phyloP scores from a whole-genome alignment of 1,139 yeast species.

The Hemisphaericaspora xylanilytica region DNA sequence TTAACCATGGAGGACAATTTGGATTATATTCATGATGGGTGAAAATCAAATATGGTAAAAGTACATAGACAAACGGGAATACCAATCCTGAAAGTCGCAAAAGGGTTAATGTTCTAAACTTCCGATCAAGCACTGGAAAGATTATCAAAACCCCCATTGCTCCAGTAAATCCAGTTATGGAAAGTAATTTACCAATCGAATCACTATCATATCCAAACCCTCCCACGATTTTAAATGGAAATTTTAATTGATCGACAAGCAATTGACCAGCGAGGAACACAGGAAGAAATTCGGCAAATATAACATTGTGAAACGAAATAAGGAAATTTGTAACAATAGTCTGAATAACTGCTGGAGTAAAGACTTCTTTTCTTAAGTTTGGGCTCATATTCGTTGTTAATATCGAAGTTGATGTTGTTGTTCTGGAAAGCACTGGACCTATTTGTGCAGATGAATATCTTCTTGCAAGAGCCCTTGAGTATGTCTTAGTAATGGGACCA shows the following conservation, averaged over 20 bases:
- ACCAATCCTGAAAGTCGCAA: constrained; percentile 39
- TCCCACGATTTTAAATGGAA: constrained; percentile 31
- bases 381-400: constrained; percentile 12
- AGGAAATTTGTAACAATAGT: constrained; percentile 43
- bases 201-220: constrained; percentile 37
- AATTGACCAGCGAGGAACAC: constrained; percentile 54
- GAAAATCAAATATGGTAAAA: constrained; percentile 51
- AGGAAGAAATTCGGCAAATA: constrained; percentile 58
- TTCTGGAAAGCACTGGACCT: constrained; percentile 13
- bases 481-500: constrained; percentile 33
- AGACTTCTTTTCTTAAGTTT: constrained; percentile 17
- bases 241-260: constrained; percentile 30
- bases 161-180: constrained; percentile 57
- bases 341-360: constrained; percentile 38
- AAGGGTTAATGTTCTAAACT: constrained; percentile 44
- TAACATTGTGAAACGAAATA: constrained; percentile 50
- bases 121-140: constrained; percentile 56
- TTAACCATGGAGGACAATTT: constrained; percentile 22
- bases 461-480: constrained; percentile 39
- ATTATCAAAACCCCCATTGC: constrained; percentile 48
- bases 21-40: constrained; percentile 33
- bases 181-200: constrained; percentile 53
- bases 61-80: constrained; percentile 48
- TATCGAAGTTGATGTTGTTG: constrained; percentile 10
- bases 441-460: constrained; percentile 34